Evolutionary conservation across 2,329 filamentous ascomycete species (phyloP), one percentile per base, ranked within the genome.

Genomic region (Aulographum hederae): DNA sequence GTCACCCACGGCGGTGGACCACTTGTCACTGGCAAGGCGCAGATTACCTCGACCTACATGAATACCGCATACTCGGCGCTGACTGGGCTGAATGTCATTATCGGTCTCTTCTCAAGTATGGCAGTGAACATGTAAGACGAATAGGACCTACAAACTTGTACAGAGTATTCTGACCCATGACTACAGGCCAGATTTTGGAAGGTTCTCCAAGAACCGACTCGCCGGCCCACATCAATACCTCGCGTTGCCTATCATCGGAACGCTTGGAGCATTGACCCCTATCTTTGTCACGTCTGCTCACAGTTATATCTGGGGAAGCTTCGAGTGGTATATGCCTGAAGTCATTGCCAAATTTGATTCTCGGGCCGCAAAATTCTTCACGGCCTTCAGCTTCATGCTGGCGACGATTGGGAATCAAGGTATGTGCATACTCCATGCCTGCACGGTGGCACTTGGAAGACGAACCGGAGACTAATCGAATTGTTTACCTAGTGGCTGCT

Each of bases 81-180:
- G 14, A 55, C 57, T 3, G 55, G 54, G 3, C 43, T 62, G 32
- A 61, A 59, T 26, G 56, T 53, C 11, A 60, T 65, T 19, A 63
- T 61, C 15, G 61, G 62, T 13, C 53, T 61, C 6, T 65, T 62
- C 45, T 55, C 50, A 10, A 60, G 57, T 16, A 51, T 62, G 35
- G 60, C 60, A 2, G 57, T 65, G 34, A 67, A 67, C 42, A 64
- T 65, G 45, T 53, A 60, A 4, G 55, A 58, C 43, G n/a, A n/a
- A n/a, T n/a, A n/a, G n/a, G n/a, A n/a, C n/a, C n/a, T n/a, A n/a
- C n/a, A n/a, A n/a, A n/a, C n/a, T n/a, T n/a, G n/a, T n/a, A n/a
- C n/a, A n/a, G n/a, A n/a, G n/a, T n/a, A n/a, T n/a, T n/a, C n/a
- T n/a, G n/a, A n/a, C n/a, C n/a, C n/a, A n/a, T n/a, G n/a, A n/a